Percentiles rank a stretch among this genome's conserved stretches.
These are phyloP conservation scores for Rosa multiflora DNA, from an alignment of 306 rosid genomes.

Conservation along the genomic window DNA sequence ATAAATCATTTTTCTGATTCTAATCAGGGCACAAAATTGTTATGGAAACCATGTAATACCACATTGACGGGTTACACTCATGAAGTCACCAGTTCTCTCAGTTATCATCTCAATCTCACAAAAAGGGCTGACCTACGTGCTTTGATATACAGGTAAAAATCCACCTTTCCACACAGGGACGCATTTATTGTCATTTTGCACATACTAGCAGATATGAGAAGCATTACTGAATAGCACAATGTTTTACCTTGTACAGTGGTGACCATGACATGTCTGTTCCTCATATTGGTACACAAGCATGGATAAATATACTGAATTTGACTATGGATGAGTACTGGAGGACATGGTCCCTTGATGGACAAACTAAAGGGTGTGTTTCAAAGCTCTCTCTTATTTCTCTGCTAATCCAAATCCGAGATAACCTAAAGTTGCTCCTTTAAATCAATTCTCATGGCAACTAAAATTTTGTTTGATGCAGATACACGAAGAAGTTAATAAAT, in stretches of 20 bases:
- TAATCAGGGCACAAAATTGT: slow-evolving; percentile 17
- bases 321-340: slow-evolving; percentile 21
- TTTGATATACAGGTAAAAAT: slow-evolving; percentile 20
- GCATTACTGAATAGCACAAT: slow-evolving; percentile 1
- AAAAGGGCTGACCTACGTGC: slow-evolving; percentile 17
- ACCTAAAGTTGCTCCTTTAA: not conserved
- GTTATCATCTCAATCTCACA: slow-evolving; percentile 24
- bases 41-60: slow-evolving; percentile 22
- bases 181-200: not conserved
- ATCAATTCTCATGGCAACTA: not conserved
- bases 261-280: slow-evolving; percentile 29
- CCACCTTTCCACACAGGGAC: not conserved
- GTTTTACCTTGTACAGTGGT: slow-evolving; percentile 12
- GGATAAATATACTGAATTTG: slow-evolving; percentile 10
- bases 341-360: slow-evolving; percentile 19
- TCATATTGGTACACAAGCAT: slow-evolving; percentile 24
- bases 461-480: slow-evolving; percentile 9
- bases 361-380: slow-evolving; percentile 22
- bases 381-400: not conserved
- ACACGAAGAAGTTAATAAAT: slow-evolving; percentile 24
- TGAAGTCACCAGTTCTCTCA: slow-evolving; percentile 1
- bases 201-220: slow-evolving; percentile 4
- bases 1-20: not conserved
- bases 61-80: slow-evolving; percentile 17
- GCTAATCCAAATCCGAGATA: not conserved